These are phyloP conservation scores for Fraxinus sp. DNA, from an alignment of 305 asterid species.

Conservation along the genomic window DNA sequence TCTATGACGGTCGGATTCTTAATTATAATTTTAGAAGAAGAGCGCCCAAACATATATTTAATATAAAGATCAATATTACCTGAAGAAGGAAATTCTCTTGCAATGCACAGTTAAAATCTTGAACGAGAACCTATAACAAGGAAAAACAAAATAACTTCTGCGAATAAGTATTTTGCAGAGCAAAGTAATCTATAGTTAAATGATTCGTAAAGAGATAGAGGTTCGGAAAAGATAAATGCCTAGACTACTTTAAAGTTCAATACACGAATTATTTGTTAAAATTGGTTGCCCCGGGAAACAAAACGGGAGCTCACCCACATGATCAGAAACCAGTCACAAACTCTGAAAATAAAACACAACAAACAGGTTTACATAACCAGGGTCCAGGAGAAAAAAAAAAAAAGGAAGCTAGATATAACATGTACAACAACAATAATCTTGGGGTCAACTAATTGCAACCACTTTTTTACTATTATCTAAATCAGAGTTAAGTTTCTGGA, in stretches of 20 bases:
- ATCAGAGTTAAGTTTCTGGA: neutral
- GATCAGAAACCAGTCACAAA: neutral
- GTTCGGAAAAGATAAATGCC: neutral
- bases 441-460: neutral
- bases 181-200: constrained; percentile 3
- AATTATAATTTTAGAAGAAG: too few species aligned
- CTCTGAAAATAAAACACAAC: neutral
- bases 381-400: neutral
- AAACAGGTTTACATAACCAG: neutral
- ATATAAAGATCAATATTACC: constrained; percentile 42
- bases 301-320: neutral
- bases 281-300: neutral
- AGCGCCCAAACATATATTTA: too few species aligned
- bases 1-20: too few species aligned
- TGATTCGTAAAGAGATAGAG: neutral
- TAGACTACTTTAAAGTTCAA: constrained; percentile 16
- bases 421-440: neutral
- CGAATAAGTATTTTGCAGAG: constrained; percentile 12
- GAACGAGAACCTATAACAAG: constrained; percentile 70
- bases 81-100: constrained; percentile 95
- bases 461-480: neutral
- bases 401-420: neutral
- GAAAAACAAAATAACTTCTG: neutral
- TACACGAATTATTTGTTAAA: neutral
- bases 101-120: constrained; percentile 95